Evolutionary conservation across 345 rosid genomes (phyloP), one percentile per base, ranked within the genome.

Genomic region (Physaria fendleri): DNA sequence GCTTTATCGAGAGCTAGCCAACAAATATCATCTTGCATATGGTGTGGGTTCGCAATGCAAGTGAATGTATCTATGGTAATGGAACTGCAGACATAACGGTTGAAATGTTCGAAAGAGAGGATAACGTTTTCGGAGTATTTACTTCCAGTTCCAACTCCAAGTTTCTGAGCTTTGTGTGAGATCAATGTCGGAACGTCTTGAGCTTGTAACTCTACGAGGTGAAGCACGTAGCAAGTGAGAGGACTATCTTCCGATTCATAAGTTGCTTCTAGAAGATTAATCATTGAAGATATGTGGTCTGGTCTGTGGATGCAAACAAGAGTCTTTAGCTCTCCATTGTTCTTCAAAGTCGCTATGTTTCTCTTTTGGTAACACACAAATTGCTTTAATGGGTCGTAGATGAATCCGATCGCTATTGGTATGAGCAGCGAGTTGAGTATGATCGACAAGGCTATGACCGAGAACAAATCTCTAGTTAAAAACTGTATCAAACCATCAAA

Each of bases 21-120:
- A 74, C 87, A 73, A 12, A 81, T 75, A 29, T 83, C 94, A 24
- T 83, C 82, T 1, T 81, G 75, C 94, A 83, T 83, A 2, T 79
- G 59, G 23, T 50, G 53, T 0, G 71, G 15, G 45, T 68, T 30
- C 4, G 77, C 72, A 22, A 73, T 58, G 59, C 73, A 67, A 28
- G 73, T 73, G 49, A 73, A 73, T 0, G 77, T 68, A 8, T 75
- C 54, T 0, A 75, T 66, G 1, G 75, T 56, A 24, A 71, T 56
- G 20, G 65, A 64, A 50, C 75, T 65, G 16, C 71, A 71, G 2
- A 58, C 41, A 10, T 64, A 43, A 24, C 66, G 60, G 21, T 57
- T 2, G 30, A 64, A 71, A 56, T 64, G 66, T 34, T 71, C 71
- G 8, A 71, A 64, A 28, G 73, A 62, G 22, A 65, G 56, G 55